phyloP scores from a whole-genome alignment of 148 eudicot genomes.

The Fagopyrum esculentum region DNA sequence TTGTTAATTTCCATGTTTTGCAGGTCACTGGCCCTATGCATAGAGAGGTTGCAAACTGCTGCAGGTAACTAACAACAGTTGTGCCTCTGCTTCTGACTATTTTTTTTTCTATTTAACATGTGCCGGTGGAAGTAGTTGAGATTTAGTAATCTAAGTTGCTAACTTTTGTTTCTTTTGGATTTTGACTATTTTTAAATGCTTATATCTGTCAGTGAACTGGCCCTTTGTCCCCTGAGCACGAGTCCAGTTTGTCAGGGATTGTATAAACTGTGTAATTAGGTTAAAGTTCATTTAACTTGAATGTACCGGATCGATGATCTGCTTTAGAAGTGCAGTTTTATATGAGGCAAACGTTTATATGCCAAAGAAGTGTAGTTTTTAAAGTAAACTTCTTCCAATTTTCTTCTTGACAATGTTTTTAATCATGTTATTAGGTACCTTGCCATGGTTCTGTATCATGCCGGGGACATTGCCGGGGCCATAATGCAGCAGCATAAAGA shows the following conservation, averaged over 20 bases:
- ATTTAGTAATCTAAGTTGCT: not conserved
- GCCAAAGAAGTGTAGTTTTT: not conserved
- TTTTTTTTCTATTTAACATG: not conserved
- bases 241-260: no score
- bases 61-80: slow-evolving; percentile 45
- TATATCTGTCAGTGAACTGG: no score
- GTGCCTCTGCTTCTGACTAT: slow-evolving; percentile 11
- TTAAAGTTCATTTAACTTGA: no score
- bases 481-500: slow-evolving; percentile 99
- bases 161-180: not conserved
- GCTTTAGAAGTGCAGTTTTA: not conserved
- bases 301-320: not conserved
- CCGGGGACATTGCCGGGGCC: slow-evolving; percentile 96
- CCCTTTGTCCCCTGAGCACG: no score
- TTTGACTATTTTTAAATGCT: not conserved
- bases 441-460: slow-evolving; percentile 98
- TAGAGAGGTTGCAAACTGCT: slow-evolving; percentile 97
- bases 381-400: not conserved
- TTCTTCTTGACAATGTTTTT: not conserved
- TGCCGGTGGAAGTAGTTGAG: not conserved
- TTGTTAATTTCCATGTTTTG: slow-evolving; percentile 8
- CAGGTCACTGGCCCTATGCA: slow-evolving; percentile 99
- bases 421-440: slow-evolving; percentile 50
- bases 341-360: not conserved
- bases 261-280: no score